Evolutionary conservation across 2,329 filamentous ascomycete species (phyloP), one percentile per base, ranked within the genome.

Genomic region (Pezicula neosporulosa): DNA sequence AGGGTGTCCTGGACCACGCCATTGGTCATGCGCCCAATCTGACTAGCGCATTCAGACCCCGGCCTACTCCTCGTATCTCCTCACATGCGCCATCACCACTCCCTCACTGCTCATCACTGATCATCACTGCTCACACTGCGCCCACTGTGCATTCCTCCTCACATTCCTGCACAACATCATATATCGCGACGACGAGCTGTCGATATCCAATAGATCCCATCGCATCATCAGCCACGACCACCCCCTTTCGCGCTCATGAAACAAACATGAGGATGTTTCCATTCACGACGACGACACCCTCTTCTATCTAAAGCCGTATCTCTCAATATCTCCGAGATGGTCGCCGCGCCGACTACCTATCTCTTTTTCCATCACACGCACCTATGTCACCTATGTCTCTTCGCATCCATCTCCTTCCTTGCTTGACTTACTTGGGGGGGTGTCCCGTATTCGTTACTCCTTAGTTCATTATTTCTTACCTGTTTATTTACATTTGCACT

Each of bases 1-100:
- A 60, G 62, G 62, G 62, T 63, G 62, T 63, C 53, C 55, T 56
- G 54, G 47, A 35, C 19, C 16, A 19, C 48, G 49, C 54, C 51
- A 60, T 62, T 64, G 62, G 62, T 65, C 62, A 65, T 60, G 60
- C 53, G 59, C 52, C 55, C 53, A 48, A 24, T 27, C 24, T 35
- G 21, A 38, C 52, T 56, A 56, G 59, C 56, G 60, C 57, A 47
- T 37, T 41, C 46, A 24, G 37, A 13, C 55, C 44, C 55, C 53
- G 49, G 39, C 48, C 36, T 44, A 44, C 48, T 33, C 45, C 55
- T 57, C 55, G 55, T 57, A 57, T 57, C 41, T 44, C 49, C 52
- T 51, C 53, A 53, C 49, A 54, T 50, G 52, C 49, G 36, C 46
- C 38, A 21, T 21, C 41, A 21, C 21, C 24, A 24, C 24, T 24